phyloP scores from a whole-genome alignment of 2,329 filamentous ascomycete species.

The Colletotrichum spinosum region DNA sequence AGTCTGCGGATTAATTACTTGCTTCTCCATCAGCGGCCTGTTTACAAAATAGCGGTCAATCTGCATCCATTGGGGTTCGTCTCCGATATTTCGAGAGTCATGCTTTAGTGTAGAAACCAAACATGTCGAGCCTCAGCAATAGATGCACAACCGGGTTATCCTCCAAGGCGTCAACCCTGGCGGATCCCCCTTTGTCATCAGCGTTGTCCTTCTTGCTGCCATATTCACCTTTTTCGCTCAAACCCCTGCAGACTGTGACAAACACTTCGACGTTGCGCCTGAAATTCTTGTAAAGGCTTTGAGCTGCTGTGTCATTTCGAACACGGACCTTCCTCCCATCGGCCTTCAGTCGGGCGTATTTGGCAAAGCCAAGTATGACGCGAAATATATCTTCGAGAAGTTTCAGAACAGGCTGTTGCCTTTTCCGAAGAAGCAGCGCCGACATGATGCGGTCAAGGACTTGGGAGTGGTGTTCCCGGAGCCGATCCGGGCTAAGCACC shows the following conservation, averaged over 20 bases:
- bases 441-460: constrained; percentile 82
- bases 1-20: neutral
- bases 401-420: constrained; percentile 78
- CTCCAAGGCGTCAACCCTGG: constrained; percentile 48
- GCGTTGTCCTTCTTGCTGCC: constrained; percentile 47
- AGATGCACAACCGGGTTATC: constrained; percentile 76
- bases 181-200: constrained; percentile 44
- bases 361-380: constrained; percentile 78
- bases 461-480: constrained; percentile 78
- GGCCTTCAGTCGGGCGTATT: constrained; percentile 55
- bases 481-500: constrained; percentile 71
- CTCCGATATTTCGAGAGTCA: constrained; percentile 5
- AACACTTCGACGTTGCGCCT: constrained; percentile 80
- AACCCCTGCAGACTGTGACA: constrained; percentile 75
- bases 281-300: constrained; percentile 71
- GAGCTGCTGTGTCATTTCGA: constrained; percentile 44
- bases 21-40: neutral
- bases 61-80: neutral
- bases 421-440: constrained; percentile 77
- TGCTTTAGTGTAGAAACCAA: constrained; percentile 67
- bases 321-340: constrained; percentile 48
- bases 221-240: constrained; percentile 72
- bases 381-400: constrained; percentile 83
- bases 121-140: constrained; percentile 77
- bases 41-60: constrained; percentile 12